phyloP scores from a whole-genome alignment of 2,329 filamentous ascomycete species.

The Colletotrichum lupini region DNA sequence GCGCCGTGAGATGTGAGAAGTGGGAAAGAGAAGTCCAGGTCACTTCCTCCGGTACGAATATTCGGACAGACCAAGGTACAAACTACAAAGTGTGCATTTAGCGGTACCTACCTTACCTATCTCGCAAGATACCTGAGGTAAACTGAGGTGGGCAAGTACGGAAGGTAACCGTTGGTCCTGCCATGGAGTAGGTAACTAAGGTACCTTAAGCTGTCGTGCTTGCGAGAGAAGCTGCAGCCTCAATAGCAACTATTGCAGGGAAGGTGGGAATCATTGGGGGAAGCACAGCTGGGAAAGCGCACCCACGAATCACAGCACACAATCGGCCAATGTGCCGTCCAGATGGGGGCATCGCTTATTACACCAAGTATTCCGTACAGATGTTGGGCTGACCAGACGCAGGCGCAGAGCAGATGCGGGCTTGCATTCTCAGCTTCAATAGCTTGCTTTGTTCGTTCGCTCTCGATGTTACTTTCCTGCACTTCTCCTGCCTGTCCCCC shows the following conservation, averaged over 20 bases:
- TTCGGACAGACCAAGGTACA: not conserved
- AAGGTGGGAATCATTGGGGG: not conserved
- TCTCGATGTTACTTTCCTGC: not conserved
- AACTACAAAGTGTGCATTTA: no score
- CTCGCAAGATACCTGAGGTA: no score
- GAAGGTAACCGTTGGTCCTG: not conserved
- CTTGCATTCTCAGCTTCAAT: not conserved
- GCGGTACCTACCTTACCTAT: no score
- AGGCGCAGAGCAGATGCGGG: not conserved
- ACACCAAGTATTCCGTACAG: not conserved
- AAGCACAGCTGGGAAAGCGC: not conserved
- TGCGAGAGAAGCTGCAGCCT: not conserved
- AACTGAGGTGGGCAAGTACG: no score
- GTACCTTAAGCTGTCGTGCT: not conserved
- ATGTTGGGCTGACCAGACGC: not conserved
- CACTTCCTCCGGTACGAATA: not conserved
- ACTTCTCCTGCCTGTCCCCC: not conserved
- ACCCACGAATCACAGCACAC: slow-evolving; percentile 16
- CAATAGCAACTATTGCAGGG: not conserved
- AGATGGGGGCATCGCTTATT: slow-evolving; percentile 11
- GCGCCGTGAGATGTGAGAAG: slow-evolving; percentile 18
- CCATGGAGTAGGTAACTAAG: not conserved
- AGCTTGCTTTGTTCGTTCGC: not conserved
- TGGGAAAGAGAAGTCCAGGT: not conserved
- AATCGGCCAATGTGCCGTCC: slow-evolving; percentile 24